Percentiles rank a stretch among this genome's conserved stretches.
Evolutionary conservation across 176 grass and related monocot species (phyloP).

Genomic region (Puya raimondii): DNA sequence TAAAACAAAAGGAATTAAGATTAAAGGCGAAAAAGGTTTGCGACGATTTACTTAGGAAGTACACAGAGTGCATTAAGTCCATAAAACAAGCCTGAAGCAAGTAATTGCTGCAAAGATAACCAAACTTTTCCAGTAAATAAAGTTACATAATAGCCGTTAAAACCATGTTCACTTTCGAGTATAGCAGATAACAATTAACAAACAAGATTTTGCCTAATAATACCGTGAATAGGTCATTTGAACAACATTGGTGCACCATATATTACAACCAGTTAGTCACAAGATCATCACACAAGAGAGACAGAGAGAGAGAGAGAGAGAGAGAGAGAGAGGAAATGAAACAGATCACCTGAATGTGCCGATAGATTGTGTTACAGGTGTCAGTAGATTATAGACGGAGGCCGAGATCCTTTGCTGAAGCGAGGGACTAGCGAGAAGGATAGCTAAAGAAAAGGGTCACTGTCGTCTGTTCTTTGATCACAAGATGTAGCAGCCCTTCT

Average conservation of each 20-base stretch:
- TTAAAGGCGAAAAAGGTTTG: too few relatives aligned
- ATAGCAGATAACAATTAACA: neutral
- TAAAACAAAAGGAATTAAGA: too few relatives aligned
- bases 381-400: neutral
- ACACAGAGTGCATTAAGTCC: too few relatives aligned
- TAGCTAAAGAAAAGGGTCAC: neutral
- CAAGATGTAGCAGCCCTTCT: constrained; percentile 63
- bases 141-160: neutral
- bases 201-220: neutral
- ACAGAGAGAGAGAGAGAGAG: neutral
- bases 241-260: neutral
- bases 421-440: neutral
- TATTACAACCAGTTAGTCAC: neutral
- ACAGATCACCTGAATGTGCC: neutral
- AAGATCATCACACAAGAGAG: neutral
- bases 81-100: too few relatives aligned
- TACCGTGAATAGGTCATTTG: neutral
- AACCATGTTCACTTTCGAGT: neutral
- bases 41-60: too few relatives aligned
- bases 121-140: neutral
- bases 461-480: constrained; percentile 21
- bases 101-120: too few relatives aligned
- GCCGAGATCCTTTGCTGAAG: neutral
- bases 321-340: neutral
- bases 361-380: neutral